These are phyloP conservation scores for Plasmodium gonderi DNA, from an alignment of 169 alveolate species.

Conservation along the genomic window DNA sequence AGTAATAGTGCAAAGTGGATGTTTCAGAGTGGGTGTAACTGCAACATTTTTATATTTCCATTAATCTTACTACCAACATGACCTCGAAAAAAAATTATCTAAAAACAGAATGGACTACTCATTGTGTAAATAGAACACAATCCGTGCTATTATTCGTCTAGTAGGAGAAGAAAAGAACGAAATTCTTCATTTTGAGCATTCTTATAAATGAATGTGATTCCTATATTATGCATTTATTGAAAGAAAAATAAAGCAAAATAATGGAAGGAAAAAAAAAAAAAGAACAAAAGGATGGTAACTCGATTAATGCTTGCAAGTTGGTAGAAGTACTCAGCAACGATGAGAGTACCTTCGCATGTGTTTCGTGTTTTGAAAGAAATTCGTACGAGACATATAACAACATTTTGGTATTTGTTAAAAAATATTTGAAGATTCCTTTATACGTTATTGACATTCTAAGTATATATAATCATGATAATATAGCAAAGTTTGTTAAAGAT, in stretches of 20 bases:
- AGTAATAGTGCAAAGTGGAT: too few relatives aligned
- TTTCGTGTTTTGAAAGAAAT: conserved; percentile 32
- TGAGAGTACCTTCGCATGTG: conserved; percentile 7
- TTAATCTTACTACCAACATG: too few relatives aligned
- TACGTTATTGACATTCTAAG: conserved; percentile 54
- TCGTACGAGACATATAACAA: conserved; percentile 62
- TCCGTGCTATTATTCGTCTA: too few relatives aligned
- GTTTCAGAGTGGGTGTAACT: too few relatives aligned
- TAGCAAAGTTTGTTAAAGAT: conserved; percentile 45
- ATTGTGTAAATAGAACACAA: too few relatives aligned
- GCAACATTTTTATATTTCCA: too few relatives aligned
- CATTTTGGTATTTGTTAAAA: conserved; percentile 35
- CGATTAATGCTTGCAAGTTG: neutral
- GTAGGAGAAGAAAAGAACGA: too few relatives aligned
- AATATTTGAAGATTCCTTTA: conserved; percentile 4
- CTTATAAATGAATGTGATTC: too few relatives aligned
- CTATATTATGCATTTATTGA: neutral
- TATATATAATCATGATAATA: conserved; percentile 46
- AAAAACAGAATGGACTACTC: too few relatives aligned
- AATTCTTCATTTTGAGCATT: too few relatives aligned
- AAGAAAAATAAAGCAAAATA: neutral
- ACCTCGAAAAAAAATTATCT: too few relatives aligned
- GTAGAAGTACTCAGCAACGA: conserved; percentile 9
- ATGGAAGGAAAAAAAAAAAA: neutral
- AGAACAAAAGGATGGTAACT: neutral